A percentile compares a stretch with the other conserved stretches of the same genome.
These are phyloP conservation scores for Aspergillus udagawae DNA, from an alignment of 2,329 filamentous ascomycete species.

Conservation along the genomic window DNA sequence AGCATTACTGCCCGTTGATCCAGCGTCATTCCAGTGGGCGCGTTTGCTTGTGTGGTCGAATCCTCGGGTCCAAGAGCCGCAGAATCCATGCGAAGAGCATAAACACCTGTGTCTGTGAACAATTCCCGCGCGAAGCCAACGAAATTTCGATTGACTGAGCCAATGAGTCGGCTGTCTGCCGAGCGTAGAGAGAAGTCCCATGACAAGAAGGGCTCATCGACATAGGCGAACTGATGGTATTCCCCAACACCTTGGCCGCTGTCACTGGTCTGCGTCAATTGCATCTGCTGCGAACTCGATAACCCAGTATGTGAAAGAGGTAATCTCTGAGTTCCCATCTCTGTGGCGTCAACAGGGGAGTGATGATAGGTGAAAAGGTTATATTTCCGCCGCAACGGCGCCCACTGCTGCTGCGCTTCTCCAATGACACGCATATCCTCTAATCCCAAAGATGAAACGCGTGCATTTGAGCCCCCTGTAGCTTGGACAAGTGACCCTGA, in stretches of 20 bases:
- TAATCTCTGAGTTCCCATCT: conserved; percentile 37
- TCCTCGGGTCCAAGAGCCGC: conserved; percentile 44
- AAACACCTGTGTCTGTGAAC: conserved; percentile 64
- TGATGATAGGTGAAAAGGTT: conserved; percentile 59
- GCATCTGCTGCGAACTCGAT: conserved; percentile 47
- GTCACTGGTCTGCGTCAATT: conserved; percentile 28
- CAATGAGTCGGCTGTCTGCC: conserved; percentile 49
- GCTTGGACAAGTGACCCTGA: conserved; percentile 38
- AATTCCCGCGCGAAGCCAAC: conserved; percentile 59
- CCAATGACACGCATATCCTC: conserved; percentile 60
- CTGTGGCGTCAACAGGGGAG: conserved; percentile 33
- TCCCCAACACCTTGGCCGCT: conserved; percentile 35
- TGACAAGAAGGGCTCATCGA: conserved; percentile 60
- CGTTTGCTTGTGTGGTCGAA: conserved; percentile 15
- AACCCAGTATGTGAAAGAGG: conserved; percentile 45
- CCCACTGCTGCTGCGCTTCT: conserved; percentile 62
- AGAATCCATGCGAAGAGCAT: conserved; percentile 62
- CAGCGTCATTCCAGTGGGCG: conserved; percentile 55
- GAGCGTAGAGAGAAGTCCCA: conserved; percentile 61
- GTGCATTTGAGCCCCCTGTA: conserved; percentile 43
- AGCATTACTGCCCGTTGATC: conserved; percentile 65
- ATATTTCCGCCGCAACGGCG: conserved; percentile 59
- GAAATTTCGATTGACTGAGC: conserved; percentile 62
- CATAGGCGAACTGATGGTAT: conserved; percentile 58
- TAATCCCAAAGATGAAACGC: conserved; percentile 52